A percentile compares a stretch with the other conserved stretches of the same genome.
Conservation (phyloP, 2,329 filamentous ascomycete species). For the Epichloe sylvatica region DNA sequence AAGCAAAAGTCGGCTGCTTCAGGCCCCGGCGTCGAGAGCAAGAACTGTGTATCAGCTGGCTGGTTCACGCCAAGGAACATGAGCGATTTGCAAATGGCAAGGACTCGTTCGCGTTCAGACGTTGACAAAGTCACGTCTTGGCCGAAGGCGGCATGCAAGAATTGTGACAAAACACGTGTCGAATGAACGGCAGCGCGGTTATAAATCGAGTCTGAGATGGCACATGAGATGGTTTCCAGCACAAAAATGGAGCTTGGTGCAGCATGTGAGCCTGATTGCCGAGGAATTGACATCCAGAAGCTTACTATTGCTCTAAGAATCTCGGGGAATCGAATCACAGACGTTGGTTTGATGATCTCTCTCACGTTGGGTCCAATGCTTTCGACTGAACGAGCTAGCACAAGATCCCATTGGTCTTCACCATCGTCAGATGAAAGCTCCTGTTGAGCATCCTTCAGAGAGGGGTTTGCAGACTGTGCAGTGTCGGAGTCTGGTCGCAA, state of each 20-base stretch:
- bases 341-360: conserved; percentile 35
- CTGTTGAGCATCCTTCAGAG: conserved; percentile 12
- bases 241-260: conserved; percentile 49
- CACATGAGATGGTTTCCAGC: conserved; percentile 46
- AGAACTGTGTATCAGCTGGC: conserved; percentile 69
- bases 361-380: conserved; percentile 28
- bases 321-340: conserved; percentile 45
- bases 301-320: conserved; percentile 48
- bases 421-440: conserved; percentile 1
- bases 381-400: conserved; percentile 23
- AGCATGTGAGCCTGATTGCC: conserved; percentile 27
- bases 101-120: conserved; percentile 44
- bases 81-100: conserved; percentile 54
- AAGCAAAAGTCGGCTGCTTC: conserved; percentile 55
- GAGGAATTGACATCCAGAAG: conserved; percentile 49
- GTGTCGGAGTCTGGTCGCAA: conserved; percentile 18
- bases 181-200: conserved; percentile 60
- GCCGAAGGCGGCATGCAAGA: conserved; percentile 49
- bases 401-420: conserved; percentile 26
- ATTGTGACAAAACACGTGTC: conserved; percentile 54
- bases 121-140: conserved; percentile 34
- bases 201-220: conserved; percentile 47
- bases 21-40: conserved; percentile 42
- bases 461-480: conserved; percentile 3
- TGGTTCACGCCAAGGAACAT: conserved; percentile 63